Conservation (phyloP, 345 rosid genomes). For the Populus tremula region DNA sequence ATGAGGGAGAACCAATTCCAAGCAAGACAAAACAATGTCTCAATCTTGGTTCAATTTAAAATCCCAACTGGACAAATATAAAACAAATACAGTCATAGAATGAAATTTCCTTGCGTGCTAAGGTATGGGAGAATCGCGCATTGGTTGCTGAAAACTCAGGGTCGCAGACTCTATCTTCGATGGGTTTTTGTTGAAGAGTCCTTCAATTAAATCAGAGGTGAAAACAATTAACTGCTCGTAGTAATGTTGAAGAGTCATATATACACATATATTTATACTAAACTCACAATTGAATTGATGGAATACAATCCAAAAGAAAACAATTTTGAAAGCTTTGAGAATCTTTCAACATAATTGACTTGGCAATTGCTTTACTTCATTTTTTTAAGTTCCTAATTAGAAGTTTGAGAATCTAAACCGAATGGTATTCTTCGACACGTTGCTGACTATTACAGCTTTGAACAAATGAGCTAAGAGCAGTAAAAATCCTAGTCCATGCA, state of each 20-base stretch:
- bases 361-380: neutral
- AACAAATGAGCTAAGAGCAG: neutral
- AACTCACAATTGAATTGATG: too few relatives aligned
- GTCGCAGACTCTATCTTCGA: neutral
- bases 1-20: neutral
- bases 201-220: neutral
- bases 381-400: neutral
- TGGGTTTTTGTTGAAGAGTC: neutral
- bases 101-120: slow-evolving; percentile 12
- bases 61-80: neutral
- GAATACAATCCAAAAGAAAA: too few relatives aligned
- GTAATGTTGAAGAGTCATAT: neutral
- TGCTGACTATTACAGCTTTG: neutral
- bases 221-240: neutral
- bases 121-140: neutral
- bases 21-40: neutral
- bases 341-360: too few relatives aligned
- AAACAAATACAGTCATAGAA: neutral
- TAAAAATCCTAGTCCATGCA: neutral
- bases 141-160: neutral
- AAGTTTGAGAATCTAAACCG: neutral
- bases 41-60: neutral
- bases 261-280: too few relatives aligned
- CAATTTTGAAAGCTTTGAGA: too few relatives aligned
- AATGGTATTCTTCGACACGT: neutral